Evolutionary conservation across 2,329 filamentous ascomycete genomes (phyloP), one percentile per base, ranked within the genome.

Genomic region (Fusarium newnesense): DNA sequence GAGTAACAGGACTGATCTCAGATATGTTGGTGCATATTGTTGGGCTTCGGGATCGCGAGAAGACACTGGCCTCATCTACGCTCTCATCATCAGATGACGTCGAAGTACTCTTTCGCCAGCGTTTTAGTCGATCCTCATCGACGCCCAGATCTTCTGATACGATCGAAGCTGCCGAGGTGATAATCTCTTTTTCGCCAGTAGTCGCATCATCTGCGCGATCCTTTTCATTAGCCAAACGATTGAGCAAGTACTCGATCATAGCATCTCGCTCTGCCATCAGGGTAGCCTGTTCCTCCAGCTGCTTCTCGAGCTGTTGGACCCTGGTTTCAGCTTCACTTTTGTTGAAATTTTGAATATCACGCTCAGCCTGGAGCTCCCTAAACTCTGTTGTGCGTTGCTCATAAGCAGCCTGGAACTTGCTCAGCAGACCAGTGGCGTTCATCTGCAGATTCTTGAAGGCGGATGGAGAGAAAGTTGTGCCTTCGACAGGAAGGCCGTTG

Each of bases 381-480:
- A 89, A 79, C n/a, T 85, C 83, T 0, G 83, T 70, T 9, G 87
- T 86, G 30, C 87, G 87, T 60, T 85, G 80, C 53, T 87, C 87
- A 78, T 91, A 92, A 36, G 89, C 90, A 16, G 80, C 81, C 75
- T 92, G 91, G 72, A 91, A 87, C 76, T 84, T 87, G 28, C 81
- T 83, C 30, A 92, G 78, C 9, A 91, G 80, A 8, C 87, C 87
- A 9, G 83, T 82, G 6, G 90, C 90, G 64, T 89, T 90, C 70
- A 83, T 80, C 65, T 89, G 88, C n/a, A 91, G 83, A 76, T 89
- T 91, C 77, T 89, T 90, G 80, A 87, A 92, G 15, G 87, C 86
- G 1, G 87, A 84, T 1, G 89, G 89, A 2, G 89, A 90, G 78
- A 90, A 89, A 3, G 86, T 77, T 44, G 89, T 86, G 42, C 83